phyloP scores from a whole-genome alignment of 345 rosid species.

The Moringa oleifera region DNA sequence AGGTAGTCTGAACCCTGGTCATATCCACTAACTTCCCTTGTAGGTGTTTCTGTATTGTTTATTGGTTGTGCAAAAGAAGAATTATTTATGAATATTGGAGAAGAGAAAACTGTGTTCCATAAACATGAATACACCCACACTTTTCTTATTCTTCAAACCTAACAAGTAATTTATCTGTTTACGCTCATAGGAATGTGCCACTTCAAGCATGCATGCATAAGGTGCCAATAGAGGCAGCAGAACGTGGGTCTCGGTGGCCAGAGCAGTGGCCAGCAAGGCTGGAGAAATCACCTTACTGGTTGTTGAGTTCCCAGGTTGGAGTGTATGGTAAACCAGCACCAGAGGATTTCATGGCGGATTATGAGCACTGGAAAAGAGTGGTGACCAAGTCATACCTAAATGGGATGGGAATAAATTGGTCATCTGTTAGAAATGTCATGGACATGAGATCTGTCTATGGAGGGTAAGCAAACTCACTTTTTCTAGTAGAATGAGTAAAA shows the following conservation, averaged over 20 bases:
- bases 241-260: conserved; percentile 94
- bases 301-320: conserved; percentile 75
- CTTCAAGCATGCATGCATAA: conserved; percentile 91
- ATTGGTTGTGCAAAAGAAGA: background rate
- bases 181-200: conserved; percentile 64
- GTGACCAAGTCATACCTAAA: conserved; percentile 75
- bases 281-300: conserved; percentile 81
- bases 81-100: background rate
- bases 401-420: conserved; percentile 89
- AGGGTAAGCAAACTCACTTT: conserved; percentile 50
- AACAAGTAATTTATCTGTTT: conserved; percentile 7
- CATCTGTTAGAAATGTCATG: conserved; percentile 80
- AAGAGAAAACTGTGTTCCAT: too few relatives aligned
- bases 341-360: conserved; percentile 72
- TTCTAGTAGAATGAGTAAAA: background rate
- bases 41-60: background rate
- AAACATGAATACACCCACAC: background rate
- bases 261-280: conserved; percentile 87
- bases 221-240: conserved; percentile 45
- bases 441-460: conserved; percentile 96
- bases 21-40: background rate
- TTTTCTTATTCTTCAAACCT: background rate
- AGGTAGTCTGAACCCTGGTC: background rate
- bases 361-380: conserved; percentile 85
- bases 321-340: conserved; percentile 92